Evolutionary conservation across 2,329 filamentous ascomycete species (phyloP), one percentile per base, ranked within the genome.

Genomic region (Phialophora tarda): DNA sequence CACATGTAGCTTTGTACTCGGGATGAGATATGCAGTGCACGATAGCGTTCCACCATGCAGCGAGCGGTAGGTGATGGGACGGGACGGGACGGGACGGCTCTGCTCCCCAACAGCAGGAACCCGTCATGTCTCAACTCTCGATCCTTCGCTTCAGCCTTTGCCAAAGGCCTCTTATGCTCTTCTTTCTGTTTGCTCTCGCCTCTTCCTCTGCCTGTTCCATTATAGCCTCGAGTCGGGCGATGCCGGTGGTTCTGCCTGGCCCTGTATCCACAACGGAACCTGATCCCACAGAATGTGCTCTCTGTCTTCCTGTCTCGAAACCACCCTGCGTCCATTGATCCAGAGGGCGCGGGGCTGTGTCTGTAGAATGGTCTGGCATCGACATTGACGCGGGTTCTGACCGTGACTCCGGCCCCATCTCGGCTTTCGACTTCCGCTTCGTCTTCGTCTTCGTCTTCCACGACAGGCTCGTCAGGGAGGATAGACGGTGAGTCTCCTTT

Each of bases 161-260:
- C 53, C 53, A 55, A 34, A 55, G n/a, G 1, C 53, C 28, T 21
- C 28, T 34, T 6, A 55, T 34, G 12, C 53, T 28, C 17, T n/a
- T 44, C 34, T 41, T 41, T 32, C 26, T 14, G 4, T 59, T 26
- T 3, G 55, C 38, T 21, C 34, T 24, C 11, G 32, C 34, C 32
- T 59, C 55, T 30, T 59, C 55, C 32, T 59, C 55, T 6, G 32
- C 55, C 32, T 41, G 32, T 30, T 23, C 28, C 23, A 48, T 55
- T 26, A 51, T 24, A 4, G 48, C 48, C 14, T 51, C 48, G 48
- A 51, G 48, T 26, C 48, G 48, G 12, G 10, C 23, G 48, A 51
- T 12, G 48, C 48, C 23, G 10, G 23, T 51, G 48, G 53, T 32
- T 32, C 30, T 32, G 23, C 53, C 53, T 17, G 28, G 53, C 7